Conservation (phyloP, 1,139 yeast genomes). For the Diutina neorugosa region DNA sequence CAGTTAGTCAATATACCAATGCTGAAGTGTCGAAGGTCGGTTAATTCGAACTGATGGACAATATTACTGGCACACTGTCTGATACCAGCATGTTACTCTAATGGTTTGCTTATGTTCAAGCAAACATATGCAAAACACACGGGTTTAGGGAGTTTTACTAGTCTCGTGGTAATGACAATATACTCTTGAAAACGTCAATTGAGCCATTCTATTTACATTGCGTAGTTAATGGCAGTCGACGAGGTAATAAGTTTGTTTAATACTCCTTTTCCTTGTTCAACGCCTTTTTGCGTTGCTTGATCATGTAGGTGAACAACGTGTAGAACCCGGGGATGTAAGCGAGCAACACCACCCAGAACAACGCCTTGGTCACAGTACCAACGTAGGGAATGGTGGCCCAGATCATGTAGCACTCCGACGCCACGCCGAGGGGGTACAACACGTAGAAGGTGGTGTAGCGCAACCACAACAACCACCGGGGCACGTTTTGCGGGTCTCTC, state of each 20-base stretch:
- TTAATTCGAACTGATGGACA: too few relatives aligned
- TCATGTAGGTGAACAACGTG: conserved; percentile 77
- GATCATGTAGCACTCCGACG: conserved; percentile 66
- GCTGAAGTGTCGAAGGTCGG: too few relatives aligned
- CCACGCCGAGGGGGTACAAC: conserved; percentile 84
- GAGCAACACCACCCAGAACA: conserved; percentile 44
- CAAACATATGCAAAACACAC: too few relatives aligned
- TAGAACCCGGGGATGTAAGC: conserved; percentile 82
- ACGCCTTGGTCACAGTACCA: conserved; percentile 39
- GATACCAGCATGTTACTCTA: too few relatives aligned
- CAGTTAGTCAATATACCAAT: too few relatives aligned
- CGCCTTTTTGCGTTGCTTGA: conserved; percentile 70
- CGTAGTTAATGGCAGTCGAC: not conserved
- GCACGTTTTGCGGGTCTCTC: conserved; percentile 42
- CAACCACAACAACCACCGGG: conserved; percentile 51
- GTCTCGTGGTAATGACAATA: not conserved
- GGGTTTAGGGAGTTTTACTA: too few relatives aligned
- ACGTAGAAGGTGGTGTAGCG: conserved; percentile 77
- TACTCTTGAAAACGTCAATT: too few relatives aligned
- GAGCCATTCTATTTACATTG: not conserved
- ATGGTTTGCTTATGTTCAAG: too few relatives aligned
- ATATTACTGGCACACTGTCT: too few relatives aligned
- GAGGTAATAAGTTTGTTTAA: not conserved
- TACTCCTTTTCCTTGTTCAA: conserved; percentile 17
- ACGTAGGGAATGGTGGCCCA: conserved; percentile 39